Conservation (phyloP, 371 early-diverging fungal genomes). For the Mucor irregularis region DNA sequence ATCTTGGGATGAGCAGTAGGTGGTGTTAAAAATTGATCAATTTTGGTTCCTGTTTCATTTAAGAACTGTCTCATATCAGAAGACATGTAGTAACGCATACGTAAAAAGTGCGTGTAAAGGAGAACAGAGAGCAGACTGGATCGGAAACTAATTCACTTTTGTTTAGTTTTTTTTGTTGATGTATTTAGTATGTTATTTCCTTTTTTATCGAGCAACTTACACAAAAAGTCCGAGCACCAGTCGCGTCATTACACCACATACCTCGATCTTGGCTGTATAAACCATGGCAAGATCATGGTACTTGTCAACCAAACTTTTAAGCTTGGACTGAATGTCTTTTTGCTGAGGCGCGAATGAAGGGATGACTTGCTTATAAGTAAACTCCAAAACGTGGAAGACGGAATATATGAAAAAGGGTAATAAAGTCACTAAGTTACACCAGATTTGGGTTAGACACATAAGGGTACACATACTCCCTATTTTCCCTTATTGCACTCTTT, state of each 20-base stretch:
- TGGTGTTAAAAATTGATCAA: constrained; percentile 13
- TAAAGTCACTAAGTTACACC: constrained; percentile 68
- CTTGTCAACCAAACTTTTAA: constrained; percentile 51
- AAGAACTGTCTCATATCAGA: constrained; percentile 11
- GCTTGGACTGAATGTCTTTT: constrained; percentile 29
- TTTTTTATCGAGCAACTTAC: constrained; percentile 25
- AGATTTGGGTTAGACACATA: too few relatives aligned
- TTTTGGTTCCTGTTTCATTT: neutral
- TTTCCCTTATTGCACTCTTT: neutral
- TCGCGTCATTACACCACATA: constrained; percentile 70
- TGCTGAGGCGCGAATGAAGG: constrained; percentile 40
- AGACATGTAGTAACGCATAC: constrained; percentile 66
- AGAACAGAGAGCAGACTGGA: constrained; percentile 70
- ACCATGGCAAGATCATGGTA: constrained; percentile 66
- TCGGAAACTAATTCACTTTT: constrained; percentile 59
- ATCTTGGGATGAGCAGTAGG: constrained; percentile 32
- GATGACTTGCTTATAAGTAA: constrained; percentile 61
- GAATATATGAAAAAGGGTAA: constrained; percentile 80
- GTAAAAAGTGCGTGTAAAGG: constrained; percentile 75
- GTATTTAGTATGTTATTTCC: constrained; percentile 5
- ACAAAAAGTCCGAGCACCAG: constrained; percentile 63
- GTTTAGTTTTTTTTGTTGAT: neutral
- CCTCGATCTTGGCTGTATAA: constrained; percentile 68
- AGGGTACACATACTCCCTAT: too few relatives aligned
- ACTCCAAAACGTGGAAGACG: constrained; percentile 73